Evolutionary conservation across 441 rosid genomes (phyloP), one percentile per base, ranked within the genome.

Genomic region (Caryocar brasiliense): DNA sequence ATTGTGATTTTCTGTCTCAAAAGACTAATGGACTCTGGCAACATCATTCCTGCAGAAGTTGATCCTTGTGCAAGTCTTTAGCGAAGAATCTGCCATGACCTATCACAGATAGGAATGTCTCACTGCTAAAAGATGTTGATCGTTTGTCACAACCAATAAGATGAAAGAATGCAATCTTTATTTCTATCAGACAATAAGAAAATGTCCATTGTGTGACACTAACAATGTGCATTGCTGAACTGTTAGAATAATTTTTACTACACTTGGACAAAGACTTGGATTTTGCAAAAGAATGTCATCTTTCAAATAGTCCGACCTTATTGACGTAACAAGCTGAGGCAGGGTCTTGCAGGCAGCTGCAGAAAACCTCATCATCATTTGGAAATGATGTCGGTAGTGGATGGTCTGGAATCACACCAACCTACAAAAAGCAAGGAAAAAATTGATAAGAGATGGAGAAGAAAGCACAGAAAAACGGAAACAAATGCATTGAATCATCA

Each of bases 351-450:
- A 87, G 83, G 77, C 98, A 85, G 61, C 75, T 63, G 39, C 98
- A 87, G 41, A 87, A 80, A 27, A 65, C 72, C 14, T 80, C 87
- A 35, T 70, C 96, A 1, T 83, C 94, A 52, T 80, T 81, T 0
- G 95, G 96, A 54, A 92, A 85, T 10, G 87, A 66, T 26, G 44
- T 66, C 9, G 98, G 95, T 29, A 92, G 65, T 35, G 95, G 86
- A 68, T 83, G 94, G 57, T 92, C 91, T 9, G 96, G 98, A 42
- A 68, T 81, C 39, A 92, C 83, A 20, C 96, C 98, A 10, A 86
- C 86, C 95, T 89, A 46, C 50, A 64, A 18, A 21, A 1, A 54
- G 49, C 4, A 51, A 29, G 24, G 17, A 19, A 25, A 23, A 30
- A 19, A 11, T 40, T 11, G 35, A 29, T 21, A 34, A 59, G 11